Evolutionary conservation across 2,329 filamentous ascomycete genomes (phyloP), one percentile per base, ranked within the genome.

Genomic region (Sphaerulina populicola): DNA sequence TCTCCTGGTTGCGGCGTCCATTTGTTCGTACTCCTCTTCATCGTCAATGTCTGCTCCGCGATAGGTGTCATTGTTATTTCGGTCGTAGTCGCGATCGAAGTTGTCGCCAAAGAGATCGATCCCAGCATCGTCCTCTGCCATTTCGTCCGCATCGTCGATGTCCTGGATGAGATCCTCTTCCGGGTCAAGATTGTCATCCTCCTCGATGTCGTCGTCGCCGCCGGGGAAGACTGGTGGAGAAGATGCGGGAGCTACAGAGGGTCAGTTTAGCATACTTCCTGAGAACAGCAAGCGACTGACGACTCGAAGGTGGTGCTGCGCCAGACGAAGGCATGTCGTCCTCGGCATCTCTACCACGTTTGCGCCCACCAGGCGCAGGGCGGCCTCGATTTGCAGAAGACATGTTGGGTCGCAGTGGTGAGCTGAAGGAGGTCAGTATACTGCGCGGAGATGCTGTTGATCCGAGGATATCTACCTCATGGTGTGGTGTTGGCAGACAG

Each of bases 341-440:
- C 60, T 84, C 82, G 53, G 77, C 76, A 61, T 85, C 82, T 70
- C 82, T 77, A 33, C 76, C 74, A 62, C 83, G 78, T 69, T 86
- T 86, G 54, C 80, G 75, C 55, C 76, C 71, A 58, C 72, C 77
- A 57, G 72, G 62, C 47, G 71, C 72, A 14, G 71, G 70, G 51
- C 77, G 68, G 47, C 88, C 87, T 60, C 88, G 82, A 71, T 94
- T 95, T 62, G 83, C 88, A 58, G 89, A 90, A 54, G 84, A 82
- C 76, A 86, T 85, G 71, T 83, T 88, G 61, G 82, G 78, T 50
- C 48, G 48, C 9, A 50, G 36, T 33, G 48, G 42, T 18, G 48
- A 50, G 27, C 48, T 50, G 29, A 27, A 9, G 7, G 14, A 12
- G 1, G 41, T 50, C 29, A 50, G 48, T 18, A 29, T 23, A 41